Conservation (phyloP, 768 basidiomycete genomes). For the Dictyophora rubrovolvata region DNA sequence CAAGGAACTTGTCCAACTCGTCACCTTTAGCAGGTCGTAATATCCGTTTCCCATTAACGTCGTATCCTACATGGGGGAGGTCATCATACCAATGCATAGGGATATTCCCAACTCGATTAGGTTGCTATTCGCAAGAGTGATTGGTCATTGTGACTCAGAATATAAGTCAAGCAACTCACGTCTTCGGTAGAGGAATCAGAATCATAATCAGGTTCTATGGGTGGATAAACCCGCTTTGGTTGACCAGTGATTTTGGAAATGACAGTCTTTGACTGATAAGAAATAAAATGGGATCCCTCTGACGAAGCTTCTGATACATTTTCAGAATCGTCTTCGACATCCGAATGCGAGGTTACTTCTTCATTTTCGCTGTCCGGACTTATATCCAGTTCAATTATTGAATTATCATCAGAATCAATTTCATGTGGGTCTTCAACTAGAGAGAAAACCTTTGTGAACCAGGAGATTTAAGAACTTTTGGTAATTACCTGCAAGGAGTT, state of each 20-base stretch:
- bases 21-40: slow-evolving; percentile 91
- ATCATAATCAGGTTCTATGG: slow-evolving; percentile 85
- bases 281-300: slow-evolving; percentile 34
- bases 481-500: neutral
- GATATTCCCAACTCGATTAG: slow-evolving; percentile 91
- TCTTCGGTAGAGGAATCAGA: slow-evolving; percentile 90
- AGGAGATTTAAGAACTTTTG: too few species aligned
- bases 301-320: slow-evolving; percentile 23
- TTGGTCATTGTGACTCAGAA: slow-evolving; percentile 6
- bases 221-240: slow-evolving; percentile 73
- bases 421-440: slow-evolving; percentile 23
- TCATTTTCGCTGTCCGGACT: slow-evolving; percentile 26
- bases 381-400: slow-evolving; percentile 54
- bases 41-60: slow-evolving; percentile 88
- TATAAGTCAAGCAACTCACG: slow-evolving; percentile 33
- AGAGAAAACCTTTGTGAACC: neutral
- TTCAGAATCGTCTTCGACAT: slow-evolving; percentile 25
- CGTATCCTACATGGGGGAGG: slow-evolving; percentile 96
- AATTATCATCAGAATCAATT: slow-evolving; percentile 48
- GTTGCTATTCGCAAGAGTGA: slow-evolving; percentile 39
- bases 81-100: slow-evolving; percentile 99
- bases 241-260: slow-evolving; percentile 78
- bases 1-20: slow-evolving; percentile 92
- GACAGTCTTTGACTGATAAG: slow-evolving; percentile 56
- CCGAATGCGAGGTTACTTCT: slow-evolving; percentile 27